Base-by-base conservation (phyloP, 2,329 filamentous ascomycete genomes). In the Xylaria multiplex region DNA sequence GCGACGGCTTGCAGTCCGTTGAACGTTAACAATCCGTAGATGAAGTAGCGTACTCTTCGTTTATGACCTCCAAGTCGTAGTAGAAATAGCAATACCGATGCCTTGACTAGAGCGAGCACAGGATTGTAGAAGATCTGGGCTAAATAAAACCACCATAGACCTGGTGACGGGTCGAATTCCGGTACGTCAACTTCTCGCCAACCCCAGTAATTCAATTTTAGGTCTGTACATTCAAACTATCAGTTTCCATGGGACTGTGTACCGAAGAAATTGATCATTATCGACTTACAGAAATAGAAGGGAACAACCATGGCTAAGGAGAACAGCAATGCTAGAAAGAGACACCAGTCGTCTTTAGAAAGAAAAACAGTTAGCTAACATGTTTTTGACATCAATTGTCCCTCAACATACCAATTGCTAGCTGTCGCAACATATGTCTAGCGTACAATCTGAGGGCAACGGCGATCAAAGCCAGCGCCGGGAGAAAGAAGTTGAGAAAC, bases 51-150 rank as follows among this genome's bases (percentile, higher is more conserved):
- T 0, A 81, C 71, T n/a, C 59, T 74, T 22, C 37, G 65, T 59
- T 77, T 79, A 48, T 79, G 70, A 42, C 78, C 70, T 45, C 77
- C 76, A 0, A 83, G 75, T 1, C 80, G 79, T 14, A 81, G 74
- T 19, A 83, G 75, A 67, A 82, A 82, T n/a, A 83, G 59, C 7
- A 83, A 76, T 11, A 82, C 75, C 0, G 81, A 83, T 4, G 77
- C 75, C 69, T 83, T 83, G 64, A 82, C 77, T 2, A 83, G 73
- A 3, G 81, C 79, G 2, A 83, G 73, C 53, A 83, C 79, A 0
- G 81, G 81, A 58, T 82, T 83, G 73, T 83, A 83, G 13, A 81
- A 73, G n/a, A 81, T 69, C 40, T 81, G 77, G 30, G 77, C 77
- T n/a, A 79, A 64, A 46, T 77, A 81, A 65, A 76, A 77, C 75